Evolutionary conservation across 176 grass and related monocot species (phyloP), one percentile per base, ranked within the genome.

Genomic region (Hordeum marinum): DNA sequence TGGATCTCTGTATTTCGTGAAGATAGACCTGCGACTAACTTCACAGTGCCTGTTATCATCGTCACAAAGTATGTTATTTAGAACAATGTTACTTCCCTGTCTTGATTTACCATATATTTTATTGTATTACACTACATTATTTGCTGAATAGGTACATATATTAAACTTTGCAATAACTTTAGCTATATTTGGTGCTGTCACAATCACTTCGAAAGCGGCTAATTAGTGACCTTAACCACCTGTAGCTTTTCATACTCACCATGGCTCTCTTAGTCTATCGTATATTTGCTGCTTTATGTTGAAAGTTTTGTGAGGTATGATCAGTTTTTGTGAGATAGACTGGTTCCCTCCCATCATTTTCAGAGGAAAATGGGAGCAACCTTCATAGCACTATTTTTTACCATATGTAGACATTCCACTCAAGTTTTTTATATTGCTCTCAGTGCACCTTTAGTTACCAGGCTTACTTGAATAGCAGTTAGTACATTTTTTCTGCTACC

Each of bases 111-210:
- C 21, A 7, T 26, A 31, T 46, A 2, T 24, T 15, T 63, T 7
- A 8, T 67, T 57, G 68, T 43, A 40, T 79, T 70, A 5, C 41
- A 73, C 63, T 67, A 80, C 62, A 68, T 68, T 48, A 67, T 80
- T 80, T 80, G 27, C 21, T 14, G 11, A 80, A 24, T n/a, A 50
- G 15, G 6, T 50, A 80, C 32, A 50, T 32, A 80, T 80, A 6
- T 68, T 20, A 29, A 43, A 45, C 59, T 21, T 20, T 41, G 59
- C 9, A 31, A 40, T 24, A 31, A 35, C 27, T 81, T 81, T 8
- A 20, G 35, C 62, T 36, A 4, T 48, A 81, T 67, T 21, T 50
- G 63, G 63, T 81, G 42, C 25, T 46, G 64, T 81, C 48, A 46
- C 63, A 81, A 46, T 27, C 24, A 7, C 58, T 46, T 80, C 8